Percentiles rank a stretch among this genome's conserved stretches.
These are phyloP conservation scores for Cynara cardunculus DNA, from an alignment of 129 eudicot species.

Conservation along the genomic window DNA sequence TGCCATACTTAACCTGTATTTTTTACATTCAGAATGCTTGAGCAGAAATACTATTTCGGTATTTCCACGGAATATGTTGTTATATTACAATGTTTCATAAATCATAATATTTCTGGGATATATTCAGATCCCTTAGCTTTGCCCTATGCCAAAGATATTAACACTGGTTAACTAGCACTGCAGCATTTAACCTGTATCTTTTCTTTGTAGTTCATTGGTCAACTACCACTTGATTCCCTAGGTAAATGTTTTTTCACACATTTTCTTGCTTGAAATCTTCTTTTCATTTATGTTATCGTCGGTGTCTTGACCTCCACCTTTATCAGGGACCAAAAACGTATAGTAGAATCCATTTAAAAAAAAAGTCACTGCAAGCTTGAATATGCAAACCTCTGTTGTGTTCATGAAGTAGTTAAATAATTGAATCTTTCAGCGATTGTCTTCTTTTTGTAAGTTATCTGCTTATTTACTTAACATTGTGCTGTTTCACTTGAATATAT, in stretches of 20 bases:
- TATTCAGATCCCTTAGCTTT: not conserved
- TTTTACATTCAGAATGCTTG: not conserved
- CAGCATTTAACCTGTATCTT: not conserved
- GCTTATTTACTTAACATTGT: not conserved
- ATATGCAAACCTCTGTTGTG: not conserved
- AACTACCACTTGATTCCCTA: not conserved
- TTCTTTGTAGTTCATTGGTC: not conserved
- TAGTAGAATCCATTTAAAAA: not conserved
- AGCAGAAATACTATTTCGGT: not conserved
- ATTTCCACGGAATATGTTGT: not conserved
- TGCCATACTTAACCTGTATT: not conserved
- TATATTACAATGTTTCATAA: no score
- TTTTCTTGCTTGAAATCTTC: not conserved
- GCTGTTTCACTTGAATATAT: not conserved
- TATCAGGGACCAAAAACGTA: not conserved
- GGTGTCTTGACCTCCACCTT: not conserved
- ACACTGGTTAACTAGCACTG: conserved; percentile 1
- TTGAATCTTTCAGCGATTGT: not conserved
- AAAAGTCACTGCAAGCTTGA: not conserved
- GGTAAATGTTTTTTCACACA: not conserved
- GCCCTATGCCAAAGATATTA: not conserved
- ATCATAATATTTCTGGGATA: not conserved
- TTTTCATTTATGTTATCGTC: not conserved
- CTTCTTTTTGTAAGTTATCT: conserved; percentile 8
- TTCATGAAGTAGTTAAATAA: not conserved